Evolutionary conservation across 306 rosid genomes (phyloP), one percentile per base, ranked within the genome.

Genomic region (Sindora glabra): DNA sequence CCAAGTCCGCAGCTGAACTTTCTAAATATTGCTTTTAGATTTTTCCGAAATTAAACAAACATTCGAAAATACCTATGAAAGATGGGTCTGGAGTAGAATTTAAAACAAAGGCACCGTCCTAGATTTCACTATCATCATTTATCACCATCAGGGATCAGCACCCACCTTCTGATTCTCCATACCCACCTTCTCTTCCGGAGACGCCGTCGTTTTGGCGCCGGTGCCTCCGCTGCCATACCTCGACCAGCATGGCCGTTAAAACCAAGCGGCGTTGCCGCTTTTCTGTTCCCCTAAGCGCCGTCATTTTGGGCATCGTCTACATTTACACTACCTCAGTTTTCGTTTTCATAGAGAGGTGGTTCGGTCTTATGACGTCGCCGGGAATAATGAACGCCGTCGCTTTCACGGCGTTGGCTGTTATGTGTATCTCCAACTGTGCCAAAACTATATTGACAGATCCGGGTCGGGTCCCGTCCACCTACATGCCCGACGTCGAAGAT

Each of bases 321-420:
- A 70, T 89, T 45, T 92, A 92, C 78, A 30, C 77, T 26, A 79
- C 99, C 37, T 79, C 99, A 5, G 68, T 92, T 18, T 92, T 92
- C 74, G 66, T 92, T 16, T 89, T 86, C 74, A 73, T 88, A 9
- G 94, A 89, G 52, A 83, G 77, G 8, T 92, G 99, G 99, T 73
- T 92, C 53, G 96, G 99, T 29, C 89, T 92, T 64, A 34, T 61
- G 77, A 74, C 99, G n/a, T 92, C 99, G 6, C 99, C 99, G 0
- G 99, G 99, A 21, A 75, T 92, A 33, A 76, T 71, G 59, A 92
- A 92, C 90, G 81, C 86, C 65, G 32, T 62, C 57, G 85, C 73
- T 62, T 92, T 92, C 88, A 77, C 99, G n/a, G 83, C 73, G 26
- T 40, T 89, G 11, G 74, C 96, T 10, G 22, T 59, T 63, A 73